Percentiles rank a stretch among this genome's conserved stretches.
phyloP scores from a whole-genome alignment of 2,329 filamentous ascomycete genomes.

The Cadophora sp. region DNA sequence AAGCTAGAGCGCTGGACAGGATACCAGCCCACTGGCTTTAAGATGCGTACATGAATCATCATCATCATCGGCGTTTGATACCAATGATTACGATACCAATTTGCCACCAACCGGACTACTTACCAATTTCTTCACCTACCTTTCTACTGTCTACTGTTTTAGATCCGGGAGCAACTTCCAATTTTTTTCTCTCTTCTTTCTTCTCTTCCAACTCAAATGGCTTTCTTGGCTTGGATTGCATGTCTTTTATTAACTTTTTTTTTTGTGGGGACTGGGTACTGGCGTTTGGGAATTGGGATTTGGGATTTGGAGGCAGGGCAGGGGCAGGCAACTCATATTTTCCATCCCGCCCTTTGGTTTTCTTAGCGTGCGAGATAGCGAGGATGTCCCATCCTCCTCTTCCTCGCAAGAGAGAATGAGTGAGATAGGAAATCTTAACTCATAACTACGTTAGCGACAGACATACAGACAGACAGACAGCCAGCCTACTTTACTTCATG shows the following conservation, averaged over 20 bases:
- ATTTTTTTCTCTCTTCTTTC: neutral
- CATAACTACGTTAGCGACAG: neutral
- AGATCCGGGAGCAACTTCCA: constrained; percentile 15
- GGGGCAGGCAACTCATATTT: neutral
- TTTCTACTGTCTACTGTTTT: constrained; percentile 21
- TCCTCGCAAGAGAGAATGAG: neutral
- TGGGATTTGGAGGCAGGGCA: neutral
- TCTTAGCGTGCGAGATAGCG: neutral
- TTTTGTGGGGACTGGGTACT: constrained; percentile 4
- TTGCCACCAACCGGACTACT: neutral
- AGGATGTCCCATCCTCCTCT: neutral
- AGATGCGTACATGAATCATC: constrained; percentile 5
- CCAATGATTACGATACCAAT: constrained; percentile 15
- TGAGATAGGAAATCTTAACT: neutral
- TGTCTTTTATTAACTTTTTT: constrained; percentile 2
- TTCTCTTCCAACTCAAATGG: neutral
- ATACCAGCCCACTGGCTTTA: constrained; percentile 7
- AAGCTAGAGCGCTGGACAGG: constrained; percentile 12
- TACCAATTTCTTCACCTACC: neutral
- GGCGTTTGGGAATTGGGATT: constrained; percentile 3
- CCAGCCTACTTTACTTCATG: neutral
- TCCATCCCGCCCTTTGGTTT: neutral
- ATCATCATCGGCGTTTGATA: constrained; percentile 19
- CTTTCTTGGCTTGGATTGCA: constrained; percentile 11
- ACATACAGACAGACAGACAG: too few relatives aligned